phyloP scores from a whole-genome alignment of 2,329 filamentous ascomycete genomes.

The Verticillium isaacii region DNA sequence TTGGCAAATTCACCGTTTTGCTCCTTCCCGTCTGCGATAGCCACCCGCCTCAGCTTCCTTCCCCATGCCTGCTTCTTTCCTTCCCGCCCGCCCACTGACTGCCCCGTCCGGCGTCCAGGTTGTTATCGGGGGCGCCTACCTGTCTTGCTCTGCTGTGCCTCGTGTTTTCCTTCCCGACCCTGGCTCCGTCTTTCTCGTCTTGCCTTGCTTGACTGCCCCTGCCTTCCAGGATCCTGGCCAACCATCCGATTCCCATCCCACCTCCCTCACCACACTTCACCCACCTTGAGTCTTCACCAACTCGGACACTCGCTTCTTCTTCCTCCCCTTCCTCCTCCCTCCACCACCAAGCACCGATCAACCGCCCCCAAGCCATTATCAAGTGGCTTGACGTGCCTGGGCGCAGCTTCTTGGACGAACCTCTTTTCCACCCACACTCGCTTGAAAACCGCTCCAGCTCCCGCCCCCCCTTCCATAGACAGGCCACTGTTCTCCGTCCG shows the following conservation, averaged over 20 bases:
- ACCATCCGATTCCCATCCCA: background rate
- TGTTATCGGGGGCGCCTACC: background rate
- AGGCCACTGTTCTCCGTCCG: background rate
- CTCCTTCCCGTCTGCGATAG: background rate
- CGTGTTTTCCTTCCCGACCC: background rate
- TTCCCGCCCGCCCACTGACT: background rate
- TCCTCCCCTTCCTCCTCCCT: background rate
- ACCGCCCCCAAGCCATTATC: background rate
- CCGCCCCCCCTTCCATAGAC: background rate
- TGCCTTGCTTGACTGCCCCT: background rate
- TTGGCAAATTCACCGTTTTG: background rate
- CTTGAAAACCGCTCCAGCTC: background rate
- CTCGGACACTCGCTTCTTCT: background rate
- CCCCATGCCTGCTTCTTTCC: background rate
- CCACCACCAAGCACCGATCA: background rate
- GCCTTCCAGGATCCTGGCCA: background rate
- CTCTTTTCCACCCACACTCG: background rate
- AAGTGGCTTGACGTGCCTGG: slow-evolving; percentile 1
- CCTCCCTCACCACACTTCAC: background rate
- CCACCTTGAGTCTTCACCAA: background rate
- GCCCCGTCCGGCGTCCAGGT: background rate
- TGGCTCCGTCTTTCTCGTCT: background rate
- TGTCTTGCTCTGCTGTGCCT: background rate
- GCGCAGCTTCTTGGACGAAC: background rate
- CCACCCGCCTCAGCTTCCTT: too few relatives aligned